A percentile compares a stretch with the other conserved stretches of the same genome.
Conservation (phyloP, 805 yeast species). For the Peterozyma toletana region DNA sequence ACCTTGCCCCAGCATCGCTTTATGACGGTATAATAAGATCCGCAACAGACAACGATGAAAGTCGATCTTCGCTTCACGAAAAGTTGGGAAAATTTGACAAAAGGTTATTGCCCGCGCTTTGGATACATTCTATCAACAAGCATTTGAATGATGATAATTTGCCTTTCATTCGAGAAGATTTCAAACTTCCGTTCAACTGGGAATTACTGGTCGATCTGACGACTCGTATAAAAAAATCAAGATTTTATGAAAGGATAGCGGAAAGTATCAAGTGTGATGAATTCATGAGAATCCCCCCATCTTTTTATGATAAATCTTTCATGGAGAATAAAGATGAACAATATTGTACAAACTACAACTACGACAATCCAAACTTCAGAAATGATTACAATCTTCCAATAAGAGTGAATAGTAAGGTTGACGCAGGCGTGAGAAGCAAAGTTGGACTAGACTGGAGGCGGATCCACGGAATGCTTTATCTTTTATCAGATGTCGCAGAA, state of each 20-base stretch:
- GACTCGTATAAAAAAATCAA: slow-evolving; percentile 5
- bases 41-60: too few relatives aligned
- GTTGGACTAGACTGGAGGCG: slow-evolving; percentile 2
- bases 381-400: slow-evolving; percentile 6
- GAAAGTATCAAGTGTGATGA: slow-evolving; percentile 6
- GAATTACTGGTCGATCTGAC: slow-evolving; percentile 5
- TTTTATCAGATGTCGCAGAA: neutral
- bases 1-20: neutral
- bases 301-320: too few relatives aligned
- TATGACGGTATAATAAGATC: too few relatives aligned
- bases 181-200: slow-evolving; percentile 9
- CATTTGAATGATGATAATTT: neutral
- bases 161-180: neutral
- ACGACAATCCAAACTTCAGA: slow-evolving; percentile 1
- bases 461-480: slow-evolving; percentile 4
- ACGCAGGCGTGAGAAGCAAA: neutral
- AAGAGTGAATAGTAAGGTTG: slow-evolving; percentile 3
- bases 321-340: too few relatives aligned
- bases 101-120: slow-evolving; percentile 7
- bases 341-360: slow-evolving; percentile 4
- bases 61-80: neutral
- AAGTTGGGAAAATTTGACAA: slow-evolving; percentile 4
- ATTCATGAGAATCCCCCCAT: slow-evolving; percentile 6
- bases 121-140: slow-evolving; percentile 6
- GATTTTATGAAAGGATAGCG: slow-evolving; percentile 5